Conservation (phyloP, 768 basidiomycete species). For the Xerocomus potaroensis region DNA sequence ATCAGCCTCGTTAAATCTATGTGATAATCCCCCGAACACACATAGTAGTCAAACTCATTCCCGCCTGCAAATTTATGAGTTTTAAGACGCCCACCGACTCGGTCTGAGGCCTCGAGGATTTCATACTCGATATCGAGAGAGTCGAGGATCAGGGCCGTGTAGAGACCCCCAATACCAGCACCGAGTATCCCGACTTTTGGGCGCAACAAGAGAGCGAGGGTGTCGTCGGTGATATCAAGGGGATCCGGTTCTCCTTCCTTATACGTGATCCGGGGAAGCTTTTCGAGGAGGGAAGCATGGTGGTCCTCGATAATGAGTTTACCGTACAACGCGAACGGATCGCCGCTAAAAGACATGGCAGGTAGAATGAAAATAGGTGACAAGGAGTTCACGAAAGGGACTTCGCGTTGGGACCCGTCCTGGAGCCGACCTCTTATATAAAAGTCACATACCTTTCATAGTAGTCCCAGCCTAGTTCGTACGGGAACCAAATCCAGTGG, state of each 20-base stretch:
- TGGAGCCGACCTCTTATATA: no score
- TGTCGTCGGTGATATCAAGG: background rate
- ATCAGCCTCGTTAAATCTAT: background rate
- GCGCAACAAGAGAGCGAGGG: background rate
- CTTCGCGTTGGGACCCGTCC: no score
- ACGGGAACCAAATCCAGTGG: no score
- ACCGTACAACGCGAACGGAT: no score
- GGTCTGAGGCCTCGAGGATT: constrained; percentile 40
- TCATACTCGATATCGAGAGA: constrained; percentile 39
- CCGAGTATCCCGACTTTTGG: constrained; percentile 19
- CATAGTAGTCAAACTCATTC: background rate
- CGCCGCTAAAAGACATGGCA: no score
- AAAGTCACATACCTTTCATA: no score
- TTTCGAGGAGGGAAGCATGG: background rate
- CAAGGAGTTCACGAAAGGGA: no score
- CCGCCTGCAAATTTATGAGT: constrained; percentile 37
- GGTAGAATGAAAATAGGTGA: no score
- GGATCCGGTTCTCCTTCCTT: background rate
- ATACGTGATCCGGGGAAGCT: background rate
- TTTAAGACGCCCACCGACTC: constrained; percentile 35
- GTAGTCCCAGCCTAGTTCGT: no score
- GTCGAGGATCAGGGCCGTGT: constrained; percentile 43
- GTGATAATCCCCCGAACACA: background rate
- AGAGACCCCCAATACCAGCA: constrained; percentile 33
- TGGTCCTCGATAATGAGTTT: no score